These are phyloP conservation scores for Steccherinum ochraceum DNA, from an alignment of 768 basidiomycete species.

Conservation along the genomic window DNA sequence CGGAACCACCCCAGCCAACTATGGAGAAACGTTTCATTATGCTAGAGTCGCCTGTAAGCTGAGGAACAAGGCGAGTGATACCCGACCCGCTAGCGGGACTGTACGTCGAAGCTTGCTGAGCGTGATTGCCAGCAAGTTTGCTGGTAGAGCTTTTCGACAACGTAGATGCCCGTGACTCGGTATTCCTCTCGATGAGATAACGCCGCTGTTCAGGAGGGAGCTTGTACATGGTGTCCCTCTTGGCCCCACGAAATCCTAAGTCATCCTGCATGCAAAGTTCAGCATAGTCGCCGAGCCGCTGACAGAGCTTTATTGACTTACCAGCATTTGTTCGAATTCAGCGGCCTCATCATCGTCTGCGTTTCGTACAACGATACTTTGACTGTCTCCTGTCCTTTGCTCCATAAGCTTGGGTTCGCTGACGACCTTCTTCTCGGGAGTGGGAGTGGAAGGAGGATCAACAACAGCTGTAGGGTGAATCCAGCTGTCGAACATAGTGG, in stretches of 20 bases:
- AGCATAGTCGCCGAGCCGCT: constrained; percentile 1
- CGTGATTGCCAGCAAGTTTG: constrained; percentile 17
- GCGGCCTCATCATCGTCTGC: constrained; percentile 21
- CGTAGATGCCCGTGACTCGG: constrained; percentile 29
- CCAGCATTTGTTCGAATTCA: constrained; percentile 67
- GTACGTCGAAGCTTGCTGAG: constrained; percentile 38
- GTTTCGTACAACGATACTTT: constrained; percentile 7
- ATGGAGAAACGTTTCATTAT: constrained; percentile 66
- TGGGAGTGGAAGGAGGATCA: constrained; percentile 27
- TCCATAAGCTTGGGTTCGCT: constrained; percentile 66
- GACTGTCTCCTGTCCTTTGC: constrained; percentile 31
- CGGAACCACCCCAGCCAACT: constrained; percentile 45
- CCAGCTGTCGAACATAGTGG: constrained; percentile 65
- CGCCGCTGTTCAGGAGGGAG: constrained; percentile 59
- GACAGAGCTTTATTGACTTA: constrained; percentile 26
- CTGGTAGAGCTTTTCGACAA: constrained; percentile 26
- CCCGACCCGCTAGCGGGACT: constrained; percentile 49
- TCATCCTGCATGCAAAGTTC: constrained; percentile 45
- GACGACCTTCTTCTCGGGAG: constrained; percentile 46
- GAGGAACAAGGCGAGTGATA: constrained; percentile 63
- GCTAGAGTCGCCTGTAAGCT: constrained; percentile 66
- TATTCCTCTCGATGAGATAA: constrained; percentile 57
- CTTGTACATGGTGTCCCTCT: constrained; percentile 54
- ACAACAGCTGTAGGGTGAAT: constrained; percentile 36
- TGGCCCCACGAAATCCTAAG: constrained; percentile 66